phyloP scores from a whole-genome alignment of 176 grass and related monocot species.

The Chloris gayana region DNA sequence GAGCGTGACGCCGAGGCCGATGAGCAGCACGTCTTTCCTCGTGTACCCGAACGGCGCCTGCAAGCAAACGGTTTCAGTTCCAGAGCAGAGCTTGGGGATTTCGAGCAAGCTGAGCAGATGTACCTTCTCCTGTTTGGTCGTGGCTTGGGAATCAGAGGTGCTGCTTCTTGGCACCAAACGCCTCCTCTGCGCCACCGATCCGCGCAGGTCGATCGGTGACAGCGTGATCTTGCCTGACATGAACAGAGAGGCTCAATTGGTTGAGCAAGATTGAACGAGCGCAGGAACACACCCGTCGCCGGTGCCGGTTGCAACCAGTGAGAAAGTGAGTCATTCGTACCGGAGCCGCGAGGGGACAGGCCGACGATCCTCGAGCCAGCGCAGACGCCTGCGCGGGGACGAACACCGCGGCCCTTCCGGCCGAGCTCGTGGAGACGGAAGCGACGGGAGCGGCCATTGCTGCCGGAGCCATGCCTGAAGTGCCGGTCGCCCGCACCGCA shows the following conservation, averaged over 20 bases:
- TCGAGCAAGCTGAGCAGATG: no score
- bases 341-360: not conserved
- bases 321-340: not conserved
- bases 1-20: conserved; percentile 75
- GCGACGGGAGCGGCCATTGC: conserved; percentile 27
- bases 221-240: not conserved
- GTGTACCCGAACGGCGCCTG: conserved; percentile 88
- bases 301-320: not conserved
- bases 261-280: not conserved
- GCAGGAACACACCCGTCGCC: not conserved
- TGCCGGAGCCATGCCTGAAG: conserved; percentile 40
- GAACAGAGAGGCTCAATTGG: not conserved
- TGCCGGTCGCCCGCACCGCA: conserved; percentile 15
- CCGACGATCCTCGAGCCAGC: not conserved
- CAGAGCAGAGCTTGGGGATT: not conserved
- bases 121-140: conserved; percentile 69
- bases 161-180: conserved; percentile 39
- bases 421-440: not conserved
- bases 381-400: not conserved
- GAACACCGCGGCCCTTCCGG: conserved; percentile 11
- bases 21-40: conserved; percentile 94
- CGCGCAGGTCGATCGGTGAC: not conserved
- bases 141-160: conserved; percentile 46
- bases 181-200: conserved; percentile 33
- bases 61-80: no score